Conservation (phyloP, 75 land plant species). For the Picea glauca region DNA sequence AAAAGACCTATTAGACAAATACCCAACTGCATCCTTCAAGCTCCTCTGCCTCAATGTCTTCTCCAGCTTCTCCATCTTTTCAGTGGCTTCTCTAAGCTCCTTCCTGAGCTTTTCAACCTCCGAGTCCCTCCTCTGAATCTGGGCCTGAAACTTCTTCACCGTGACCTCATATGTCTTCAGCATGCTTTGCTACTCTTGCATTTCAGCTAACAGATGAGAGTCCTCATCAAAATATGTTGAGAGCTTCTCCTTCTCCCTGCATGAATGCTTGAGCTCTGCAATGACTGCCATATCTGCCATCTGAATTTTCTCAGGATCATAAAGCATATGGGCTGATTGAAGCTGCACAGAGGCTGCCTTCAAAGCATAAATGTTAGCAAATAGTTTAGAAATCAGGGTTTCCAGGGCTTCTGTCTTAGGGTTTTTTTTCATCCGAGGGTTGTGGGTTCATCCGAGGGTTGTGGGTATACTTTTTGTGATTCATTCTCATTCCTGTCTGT, state of each 20-base stretch:
- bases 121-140: conserved; percentile 56
- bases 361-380: conserved; percentile 53
- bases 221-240: conserved; percentile 18
- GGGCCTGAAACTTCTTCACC: conserved; percentile 69
- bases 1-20: too few species aligned
- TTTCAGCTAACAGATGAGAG: conserved; percentile 50
- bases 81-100: conserved; percentile 42
- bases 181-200: conserved; percentile 64
- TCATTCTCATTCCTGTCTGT: conserved; percentile 20
- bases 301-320: conserved; percentile 71
- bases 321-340: conserved; percentile 77
- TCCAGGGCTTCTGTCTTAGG: conserved; percentile 47
- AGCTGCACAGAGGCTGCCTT: conserved; percentile 68
- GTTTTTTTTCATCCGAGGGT: conserved; percentile 32
- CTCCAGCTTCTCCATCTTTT: conserved; percentile 52
- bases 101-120: conserved; percentile 55
- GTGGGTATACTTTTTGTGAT: conserved; percentile 65
- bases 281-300: conserved; percentile 71
- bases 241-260: conserved; percentile 56
- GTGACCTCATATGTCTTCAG: conserved; percentile 67
- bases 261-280: conserved; percentile 70
- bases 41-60: conserved; percentile 59
- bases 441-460: too few species aligned
- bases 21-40: conserved; percentile 21
- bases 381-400: conserved; percentile 49